These are phyloP conservation scores for Arxiozyma telluris DNA, from an alignment of 1,139 yeast genomes.

Conservation along the genomic window DNA sequence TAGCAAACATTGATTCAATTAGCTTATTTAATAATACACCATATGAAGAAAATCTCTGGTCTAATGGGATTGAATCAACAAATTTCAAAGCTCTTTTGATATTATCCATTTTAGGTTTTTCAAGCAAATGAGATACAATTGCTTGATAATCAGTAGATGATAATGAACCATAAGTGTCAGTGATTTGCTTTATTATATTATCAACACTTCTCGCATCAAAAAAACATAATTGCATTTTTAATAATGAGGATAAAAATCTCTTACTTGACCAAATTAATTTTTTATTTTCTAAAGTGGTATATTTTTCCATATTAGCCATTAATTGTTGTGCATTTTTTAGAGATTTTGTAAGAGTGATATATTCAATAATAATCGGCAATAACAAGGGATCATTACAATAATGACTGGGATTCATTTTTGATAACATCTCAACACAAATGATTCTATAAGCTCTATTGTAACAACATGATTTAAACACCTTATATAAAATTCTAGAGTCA, in stretches of 20 bases:
- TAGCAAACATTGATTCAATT: slow-evolving; percentile 12
- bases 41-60: slow-evolving; percentile 13
- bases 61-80: slow-evolving; percentile 13
- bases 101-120: slow-evolving; percentile 9
- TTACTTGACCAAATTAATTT: slow-evolving; percentile 17
- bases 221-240: slow-evolving; percentile 34
- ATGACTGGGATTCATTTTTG: slow-evolving; percentile 30
- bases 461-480: slow-evolving; percentile 30
- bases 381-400: slow-evolving; percentile 33
- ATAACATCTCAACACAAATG: slow-evolving; percentile 28
- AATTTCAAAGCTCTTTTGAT: slow-evolving; percentile 17
- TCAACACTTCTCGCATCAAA: slow-evolving; percentile 37
- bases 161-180: slow-evolving; percentile 12
- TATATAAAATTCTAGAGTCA: slow-evolving; percentile 26
- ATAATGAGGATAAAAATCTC: slow-evolving; percentile 31
- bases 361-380: slow-evolving; percentile 31
- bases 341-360: slow-evolving; percentile 28
- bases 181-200: slow-evolving; percentile 32
- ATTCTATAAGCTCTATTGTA: slow-evolving; percentile 29
- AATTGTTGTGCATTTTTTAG: slow-evolving; percentile 27
- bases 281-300: slow-evolving; percentile 20
- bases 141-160: slow-evolving; percentile 18
- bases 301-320: slow-evolving; percentile 23
- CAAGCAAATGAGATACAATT: slow-evolving; percentile 15
- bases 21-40: slow-evolving; percentile 15